Base-by-base conservation (phyloP, 1,284 basidiomycete species). In the Agroathelia rolfsii region DNA sequence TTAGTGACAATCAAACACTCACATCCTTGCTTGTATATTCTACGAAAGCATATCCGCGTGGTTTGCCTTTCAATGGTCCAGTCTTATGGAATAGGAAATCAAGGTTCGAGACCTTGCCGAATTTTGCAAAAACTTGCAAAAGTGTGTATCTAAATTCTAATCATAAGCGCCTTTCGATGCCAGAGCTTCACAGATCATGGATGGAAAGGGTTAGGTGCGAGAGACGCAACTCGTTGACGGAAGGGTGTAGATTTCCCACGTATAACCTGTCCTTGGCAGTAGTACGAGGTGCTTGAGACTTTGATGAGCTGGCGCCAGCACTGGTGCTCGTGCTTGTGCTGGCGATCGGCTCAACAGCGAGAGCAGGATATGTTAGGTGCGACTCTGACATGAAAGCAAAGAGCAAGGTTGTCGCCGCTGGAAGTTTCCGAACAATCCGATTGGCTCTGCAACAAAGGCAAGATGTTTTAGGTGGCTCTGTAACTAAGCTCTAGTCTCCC, bases 51-150 rank as follows among this genome's bases (percentile, higher is more conserved):
- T 93, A 98, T 2, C 94, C 94, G 12, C 92, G 66, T 1, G 94
- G 90, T 53, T 89, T 94, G 9, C 94, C 94, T 54, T 82, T 89
- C 47, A 80, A 60, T 3, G 80, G 69, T 0, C 94, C 94, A 0
- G 78, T 66, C 61, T 94, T 96, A 69, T 98, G 93, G 51, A 94
- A 95, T 46, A 97, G 69, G 53, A 82, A 94, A 56, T 98, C 94
- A 37, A 96, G 72, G 47, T 92, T 89, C 24, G 85, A 72, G 40
- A 97, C 72, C 56, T 86, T 90, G 41, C 94, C 94, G 50, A 80
- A 90, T 57, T 86, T 92, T 26, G 78, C 72, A 57, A 96, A 96
- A 20, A 92, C 59, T 53, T 93, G 84, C 14, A 96, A 72, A 20
- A 97, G 69, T 5, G 85, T 67, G 56, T 89, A 87, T 58, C 86